Evolutionary conservation across 2,329 filamentous ascomycete genomes (phyloP), one percentile per base, ranked within the genome.

Genomic region (Aureobasidium sp.): DNA sequence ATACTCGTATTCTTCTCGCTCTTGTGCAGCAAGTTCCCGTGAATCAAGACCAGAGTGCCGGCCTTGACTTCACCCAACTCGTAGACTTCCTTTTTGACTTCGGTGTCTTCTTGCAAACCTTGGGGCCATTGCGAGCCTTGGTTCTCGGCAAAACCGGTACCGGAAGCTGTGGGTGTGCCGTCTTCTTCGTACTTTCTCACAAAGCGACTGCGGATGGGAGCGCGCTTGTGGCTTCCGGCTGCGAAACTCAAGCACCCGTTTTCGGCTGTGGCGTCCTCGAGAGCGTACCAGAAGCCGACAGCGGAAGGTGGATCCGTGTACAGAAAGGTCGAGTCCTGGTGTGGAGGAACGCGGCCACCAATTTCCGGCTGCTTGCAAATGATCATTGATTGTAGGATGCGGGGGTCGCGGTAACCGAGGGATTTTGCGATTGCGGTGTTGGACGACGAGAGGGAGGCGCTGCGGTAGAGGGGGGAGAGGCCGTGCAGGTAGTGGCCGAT

Each of bases 291-390:
- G 77, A 93, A 97, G 0, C 94, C 94, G 2, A 97, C 89, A 0
- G 94, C 94, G 40, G 84, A 89, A 0, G 93, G 93, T 38, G 90
- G 88, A 65, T 91, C 78, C 1, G 94, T 97, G 73, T 95, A 97
- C 63, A 99, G 68, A 67, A 97, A 99, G 0, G 90, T 92, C 65
- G 84, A 90, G 74, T 97, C 93, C 75, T 96, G 92, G 73, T 99
- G 94, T 23, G 90, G 84, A 0, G 88, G 90, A 45, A 97, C 94
- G 1, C 89, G 88, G 23, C 89, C 93, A 29, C 94, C 94, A 57
- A 97, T 96, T 75, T 95, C 90, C 23, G 94, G 92, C 76, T 96
- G 93, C 74, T 99, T 99, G 83, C 91, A 96, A 67, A 99, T 97
- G 29, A 97, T 81, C 94, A 99, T 99, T 72, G 88, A 94, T 78